These are phyloP conservation scores for Fusarium xylarioides DNA, from an alignment of 2,329 filamentous ascomycete species.

Conservation along the genomic window DNA sequence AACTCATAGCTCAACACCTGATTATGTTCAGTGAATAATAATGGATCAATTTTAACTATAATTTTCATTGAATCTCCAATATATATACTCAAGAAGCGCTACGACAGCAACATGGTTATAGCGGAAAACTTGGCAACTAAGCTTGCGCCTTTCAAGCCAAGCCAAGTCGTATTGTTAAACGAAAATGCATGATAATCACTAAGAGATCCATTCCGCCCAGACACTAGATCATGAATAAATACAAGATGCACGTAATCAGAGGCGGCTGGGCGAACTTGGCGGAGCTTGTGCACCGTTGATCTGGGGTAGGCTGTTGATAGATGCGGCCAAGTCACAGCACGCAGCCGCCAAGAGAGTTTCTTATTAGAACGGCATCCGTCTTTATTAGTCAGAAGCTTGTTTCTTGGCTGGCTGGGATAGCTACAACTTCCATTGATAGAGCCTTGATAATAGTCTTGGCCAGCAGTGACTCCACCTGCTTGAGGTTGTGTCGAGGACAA, in stretches of 20 bases:
- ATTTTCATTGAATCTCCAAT: neutral
- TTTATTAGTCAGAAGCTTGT: neutral
- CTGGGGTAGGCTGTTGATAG: slow-evolving; percentile 12
- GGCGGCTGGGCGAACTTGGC: slow-evolving; percentile 21
- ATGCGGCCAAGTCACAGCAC: slow-evolving; percentile 8
- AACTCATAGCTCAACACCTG: too few species aligned
- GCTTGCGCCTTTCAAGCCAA: too few species aligned
- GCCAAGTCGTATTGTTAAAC: neutral
- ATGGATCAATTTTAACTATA: neutral
- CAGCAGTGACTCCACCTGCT: neutral
- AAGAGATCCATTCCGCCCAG: neutral
- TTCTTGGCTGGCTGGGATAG: slow-evolving; percentile 8
- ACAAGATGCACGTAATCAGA: slow-evolving; percentile 1
- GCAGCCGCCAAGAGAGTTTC: slow-evolving; percentile 1
- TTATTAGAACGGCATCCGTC: neutral
- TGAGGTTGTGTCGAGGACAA: neutral
- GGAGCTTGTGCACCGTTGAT: slow-evolving; percentile 20
- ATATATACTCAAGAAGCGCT: neutral
- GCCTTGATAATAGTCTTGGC: slow-evolving; percentile 1
- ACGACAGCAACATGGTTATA: neutral
- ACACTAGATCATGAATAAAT: slow-evolving; percentile 5
- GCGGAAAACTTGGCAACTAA: neutral
- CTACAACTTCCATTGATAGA: neutral
- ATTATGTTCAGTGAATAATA: neutral
- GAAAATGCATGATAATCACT: neutral